Evolutionary conservation across 257 asterid species (phyloP).

Genomic region (Solanum chiquidenum): DNA sequence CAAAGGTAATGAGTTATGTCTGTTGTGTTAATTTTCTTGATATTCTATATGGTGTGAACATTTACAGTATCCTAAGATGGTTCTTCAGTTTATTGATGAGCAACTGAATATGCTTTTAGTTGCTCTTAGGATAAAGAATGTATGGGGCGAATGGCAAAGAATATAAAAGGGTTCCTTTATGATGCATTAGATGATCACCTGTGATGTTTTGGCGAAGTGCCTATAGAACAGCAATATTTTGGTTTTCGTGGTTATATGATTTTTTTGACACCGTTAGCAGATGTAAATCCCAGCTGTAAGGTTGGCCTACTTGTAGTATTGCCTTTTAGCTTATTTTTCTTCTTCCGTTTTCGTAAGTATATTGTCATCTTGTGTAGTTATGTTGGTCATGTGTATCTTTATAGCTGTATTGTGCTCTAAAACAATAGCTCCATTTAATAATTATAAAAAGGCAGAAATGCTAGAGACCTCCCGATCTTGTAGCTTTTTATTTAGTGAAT

Average conservation of each 20-base stretch:
- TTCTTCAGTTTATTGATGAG: neutral
- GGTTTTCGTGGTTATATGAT: neutral
- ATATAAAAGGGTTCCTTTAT: neutral
- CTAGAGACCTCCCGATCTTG: neutral
- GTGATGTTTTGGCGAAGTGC: neutral
- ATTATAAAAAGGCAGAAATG: neutral
- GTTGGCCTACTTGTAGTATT: neutral
- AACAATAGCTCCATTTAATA: neutral
- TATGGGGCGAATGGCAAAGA: neutral
- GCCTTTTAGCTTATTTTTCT: neutral
- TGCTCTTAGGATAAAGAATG: neutral
- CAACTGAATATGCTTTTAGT: neutral
- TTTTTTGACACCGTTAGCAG: neutral
- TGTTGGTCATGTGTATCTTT: neutral
- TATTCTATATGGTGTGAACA: neutral
- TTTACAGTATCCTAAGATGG: neutral
- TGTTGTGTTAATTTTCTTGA: neutral
- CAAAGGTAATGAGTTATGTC: conserved; percentile 39
- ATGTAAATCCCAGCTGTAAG: neutral
- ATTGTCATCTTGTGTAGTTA: neutral
- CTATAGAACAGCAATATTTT: neutral
- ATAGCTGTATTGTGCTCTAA: neutral
- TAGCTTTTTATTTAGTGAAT: neutral
- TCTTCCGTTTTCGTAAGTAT: neutral
- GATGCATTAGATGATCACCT: neutral